Percentiles rank a stretch among this genome's conserved stretches.
Evolutionary conservation across 2,329 filamentous ascomycete genomes (phyloP).

Genomic region (Exophiala dermatitidis): DNA sequence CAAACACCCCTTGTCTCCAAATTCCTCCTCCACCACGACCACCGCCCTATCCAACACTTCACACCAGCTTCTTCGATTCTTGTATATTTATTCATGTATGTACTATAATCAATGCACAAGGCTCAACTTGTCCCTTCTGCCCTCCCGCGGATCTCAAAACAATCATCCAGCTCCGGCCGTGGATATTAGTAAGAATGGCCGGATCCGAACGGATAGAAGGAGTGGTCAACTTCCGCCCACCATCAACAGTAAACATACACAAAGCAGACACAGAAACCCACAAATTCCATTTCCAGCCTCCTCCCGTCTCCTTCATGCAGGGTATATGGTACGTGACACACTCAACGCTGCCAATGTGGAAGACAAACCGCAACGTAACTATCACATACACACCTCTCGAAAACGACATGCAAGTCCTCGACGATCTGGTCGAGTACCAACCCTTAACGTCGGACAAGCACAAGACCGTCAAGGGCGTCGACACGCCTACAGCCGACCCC

Average conservation of each 20-base stretch:
- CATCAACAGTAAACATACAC: conserved; percentile 13
- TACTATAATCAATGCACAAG: too few relatives aligned
- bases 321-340: conserved; percentile 69
- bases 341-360: conserved; percentile 74
- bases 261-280: too few relatives aligned
- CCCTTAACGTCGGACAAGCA: conserved; percentile 44
- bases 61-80: background rate
- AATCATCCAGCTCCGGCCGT: too few relatives aligned
- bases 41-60: background rate
- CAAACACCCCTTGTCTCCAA: background rate
- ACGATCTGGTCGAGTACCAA: conserved; percentile 69
- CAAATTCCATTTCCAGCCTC: conserved; percentile 30
- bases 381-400: conserved; percentile 63
- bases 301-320: conserved; percentile 53
- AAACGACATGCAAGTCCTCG: conserved; percentile 45
- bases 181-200: background rate
- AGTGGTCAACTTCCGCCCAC: conserved; percentile 19
- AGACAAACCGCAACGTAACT: conserved; percentile 66
- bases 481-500: conserved; percentile 42
- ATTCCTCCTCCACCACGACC: background rate
- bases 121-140: too few relatives aligned
- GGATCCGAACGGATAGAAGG: background rate
- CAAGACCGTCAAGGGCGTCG: conserved; percentile 59
- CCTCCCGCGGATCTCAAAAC: too few relatives aligned
- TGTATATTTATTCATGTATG: background rate